Evolutionary conservation across 495 filamentous ascomycete genomes (phyloP).

Genomic region (Umbilicaria muhlenbergii): DNA sequence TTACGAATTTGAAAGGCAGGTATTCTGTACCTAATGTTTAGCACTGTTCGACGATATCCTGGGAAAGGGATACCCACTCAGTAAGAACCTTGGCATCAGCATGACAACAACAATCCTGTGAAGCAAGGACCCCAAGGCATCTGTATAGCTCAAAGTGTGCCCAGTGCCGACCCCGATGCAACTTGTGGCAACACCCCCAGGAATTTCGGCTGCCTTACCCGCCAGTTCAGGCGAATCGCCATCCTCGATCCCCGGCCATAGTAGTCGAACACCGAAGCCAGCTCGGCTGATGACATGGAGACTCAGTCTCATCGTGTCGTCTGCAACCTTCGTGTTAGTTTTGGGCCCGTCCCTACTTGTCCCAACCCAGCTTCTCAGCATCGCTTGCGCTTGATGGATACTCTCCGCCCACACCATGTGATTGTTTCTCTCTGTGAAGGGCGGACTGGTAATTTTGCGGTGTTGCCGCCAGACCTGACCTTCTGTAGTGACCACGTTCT

Average conservation of each 20-base stretch:
- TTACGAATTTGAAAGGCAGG: slow-evolving; percentile 35
- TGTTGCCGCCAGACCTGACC: slow-evolving; percentile 49
- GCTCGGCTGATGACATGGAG: slow-evolving; percentile 54
- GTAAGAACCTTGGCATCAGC: slow-evolving; percentile 29
- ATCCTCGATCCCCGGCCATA: slow-evolving; percentile 36
- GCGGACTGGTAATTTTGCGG: slow-evolving; percentile 49
- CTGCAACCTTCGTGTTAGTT: slow-evolving; percentile 33
- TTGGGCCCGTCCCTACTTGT: slow-evolving; percentile 17
- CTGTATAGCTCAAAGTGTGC: slow-evolving; percentile 43
- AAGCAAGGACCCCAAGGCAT: slow-evolving; percentile 34
- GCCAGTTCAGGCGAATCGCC: background rate
- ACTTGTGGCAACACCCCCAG: slow-evolving; percentile 23
- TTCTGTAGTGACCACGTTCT: slow-evolving; percentile 49
- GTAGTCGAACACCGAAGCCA: slow-evolving; percentile 43
- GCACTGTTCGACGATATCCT: background rate
- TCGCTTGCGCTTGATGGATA: slow-evolving; percentile 37
- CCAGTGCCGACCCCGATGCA: slow-evolving; percentile 29
- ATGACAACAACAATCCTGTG: slow-evolving; percentile 38
- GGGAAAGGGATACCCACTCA: slow-evolving; percentile 14
- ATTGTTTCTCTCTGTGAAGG: slow-evolving; percentile 60
- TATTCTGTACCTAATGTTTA: slow-evolving; percentile 11
- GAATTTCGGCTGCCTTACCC: background rate
- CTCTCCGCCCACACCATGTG: slow-evolving; percentile 45
- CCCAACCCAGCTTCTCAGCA: slow-evolving; percentile 36
- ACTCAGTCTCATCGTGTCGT: slow-evolving; percentile 45